Evolutionary conservation across 352 stramenopile genomes (phyloP), one percentile per base, ranked within the genome.

Genomic region (Ochromonadaceae sp.): DNA sequence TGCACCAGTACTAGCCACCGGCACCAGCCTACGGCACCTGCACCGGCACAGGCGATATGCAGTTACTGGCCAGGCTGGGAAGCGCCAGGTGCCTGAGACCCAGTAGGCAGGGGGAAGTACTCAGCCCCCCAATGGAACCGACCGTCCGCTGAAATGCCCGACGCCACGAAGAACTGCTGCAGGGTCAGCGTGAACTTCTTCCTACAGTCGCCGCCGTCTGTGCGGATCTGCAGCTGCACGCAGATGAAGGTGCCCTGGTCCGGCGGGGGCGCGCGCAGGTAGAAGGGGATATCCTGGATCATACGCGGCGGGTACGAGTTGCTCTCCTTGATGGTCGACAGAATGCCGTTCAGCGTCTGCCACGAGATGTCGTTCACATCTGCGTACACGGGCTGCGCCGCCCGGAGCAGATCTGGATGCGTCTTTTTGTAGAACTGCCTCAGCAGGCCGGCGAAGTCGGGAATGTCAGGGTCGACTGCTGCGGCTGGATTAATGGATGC

Each of bases 351-450:
- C 30, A 59, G 4, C n/a, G 34, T 9, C 46, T 59, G 50, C 30
- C 42, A 32, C 17, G 50, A 59, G 2, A 7, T 41, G 5, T 42
- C 30, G 46, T 59, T 59, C 14, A 59, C 31, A 43, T 25, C 10
- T 2, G 30, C 4, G 2, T 32, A 25, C 34, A 46, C 50, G 15
- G 50, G 32, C 28, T 59, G 25, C 30, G 50, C 30, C n/a, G 9
- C 15, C n/a, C n/a, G 26, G 30, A 59, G 14, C n/a, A 59, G 32
- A 42, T 59, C 50, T 25, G 50, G 50, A 59, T 59, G 50, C n/a
- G 28, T 7, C 30, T 38, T 34, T 42, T 22, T 15, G 20, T 43
- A 59, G 17, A 59, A 25, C 32, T 59, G 25, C 34, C 50, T 7
- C 46, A 59, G 46, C 46, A 59, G 30, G n/a, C 9, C 7, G 46